These are phyloP conservation scores for Tulasnella sp. DNA, from an alignment of 768 basidiomycete species.

Conservation along the genomic window DNA sequence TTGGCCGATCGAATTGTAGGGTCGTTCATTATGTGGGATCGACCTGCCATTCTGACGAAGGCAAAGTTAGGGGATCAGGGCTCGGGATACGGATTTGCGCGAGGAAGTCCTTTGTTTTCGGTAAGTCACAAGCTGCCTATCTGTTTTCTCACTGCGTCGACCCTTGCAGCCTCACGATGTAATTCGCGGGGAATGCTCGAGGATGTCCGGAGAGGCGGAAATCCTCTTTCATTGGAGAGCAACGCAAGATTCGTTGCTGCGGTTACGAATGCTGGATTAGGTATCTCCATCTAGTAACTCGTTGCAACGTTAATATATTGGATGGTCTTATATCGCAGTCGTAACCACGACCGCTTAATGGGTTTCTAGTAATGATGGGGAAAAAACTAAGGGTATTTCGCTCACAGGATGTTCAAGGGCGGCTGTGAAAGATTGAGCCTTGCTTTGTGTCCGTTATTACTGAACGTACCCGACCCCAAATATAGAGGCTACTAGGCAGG, in stretches of 20 bases:
- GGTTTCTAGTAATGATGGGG: not conserved
- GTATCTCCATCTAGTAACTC: not conserved
- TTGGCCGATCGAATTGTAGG: not conserved
- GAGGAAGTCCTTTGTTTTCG: not conserved
- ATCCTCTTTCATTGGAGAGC: not conserved
- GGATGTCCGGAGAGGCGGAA: not conserved
- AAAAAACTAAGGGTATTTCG: too few species aligned
- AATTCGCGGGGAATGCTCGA: not conserved
- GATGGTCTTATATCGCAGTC: not conserved
- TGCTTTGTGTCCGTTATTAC: too few species aligned
- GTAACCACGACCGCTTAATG: not conserved
- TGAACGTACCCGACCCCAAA: too few species aligned
- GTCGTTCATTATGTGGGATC: not conserved
- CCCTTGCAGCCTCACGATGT: not conserved
- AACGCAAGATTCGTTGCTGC: not conserved
- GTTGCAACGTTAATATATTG: too few species aligned
- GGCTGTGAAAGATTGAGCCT: too few species aligned
- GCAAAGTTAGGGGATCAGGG: not conserved
- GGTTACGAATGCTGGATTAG: not conserved
- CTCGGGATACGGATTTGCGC: not conserved
- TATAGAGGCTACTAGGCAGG: not conserved
- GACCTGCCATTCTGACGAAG: not conserved
- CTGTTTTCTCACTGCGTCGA: not conserved
- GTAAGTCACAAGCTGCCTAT: not conserved
- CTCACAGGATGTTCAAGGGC: too few species aligned